Conservation (phyloP, 805 yeast genomes). For the Dipodascus albidus region DNA sequence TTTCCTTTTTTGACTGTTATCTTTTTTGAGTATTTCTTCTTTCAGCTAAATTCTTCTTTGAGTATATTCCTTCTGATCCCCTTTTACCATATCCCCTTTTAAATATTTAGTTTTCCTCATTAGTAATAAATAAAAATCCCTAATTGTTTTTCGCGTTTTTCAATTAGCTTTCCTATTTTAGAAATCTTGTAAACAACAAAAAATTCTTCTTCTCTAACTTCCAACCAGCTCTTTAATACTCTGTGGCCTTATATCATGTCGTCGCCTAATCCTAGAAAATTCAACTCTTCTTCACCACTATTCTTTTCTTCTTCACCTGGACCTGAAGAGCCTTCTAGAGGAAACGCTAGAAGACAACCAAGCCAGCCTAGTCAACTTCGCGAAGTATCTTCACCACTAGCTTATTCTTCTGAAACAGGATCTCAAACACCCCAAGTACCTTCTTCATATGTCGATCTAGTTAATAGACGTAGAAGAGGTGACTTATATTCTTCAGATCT, state of each 20-base stretch:
- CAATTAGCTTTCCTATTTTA: background rate
- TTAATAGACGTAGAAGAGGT: conserved; percentile 42
- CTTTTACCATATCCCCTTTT: too few species aligned
- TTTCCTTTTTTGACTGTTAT: too few species aligned
- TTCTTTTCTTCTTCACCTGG: conserved; percentile 13
- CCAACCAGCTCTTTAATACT: background rate
- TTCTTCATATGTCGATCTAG: background rate
- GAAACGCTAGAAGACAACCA: conserved; percentile 1
- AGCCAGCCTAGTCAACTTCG: conserved; percentile 6
- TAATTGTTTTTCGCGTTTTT: conserved; percentile 1
- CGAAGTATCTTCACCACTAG: background rate
- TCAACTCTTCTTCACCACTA: conserved; percentile 9
- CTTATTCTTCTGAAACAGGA: background rate
- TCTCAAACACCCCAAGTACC: background rate
- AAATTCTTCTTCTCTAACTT: background rate
- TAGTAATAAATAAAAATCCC: too few species aligned
- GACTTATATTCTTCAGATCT: conserved; percentile 63
- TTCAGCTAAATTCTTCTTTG: too few species aligned
- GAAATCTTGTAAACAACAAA: background rate
- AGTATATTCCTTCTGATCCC: too few species aligned
- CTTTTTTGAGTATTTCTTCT: too few species aligned
- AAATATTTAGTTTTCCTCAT: too few species aligned
- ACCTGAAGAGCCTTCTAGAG: conserved; percentile 3
- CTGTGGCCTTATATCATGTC: background rate
- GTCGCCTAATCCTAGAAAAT: background rate